These are phyloP conservation scores for Amborella trichopoda DNA, from an alignment of 164 flowering plant genomes.

Conservation along the genomic window DNA sequence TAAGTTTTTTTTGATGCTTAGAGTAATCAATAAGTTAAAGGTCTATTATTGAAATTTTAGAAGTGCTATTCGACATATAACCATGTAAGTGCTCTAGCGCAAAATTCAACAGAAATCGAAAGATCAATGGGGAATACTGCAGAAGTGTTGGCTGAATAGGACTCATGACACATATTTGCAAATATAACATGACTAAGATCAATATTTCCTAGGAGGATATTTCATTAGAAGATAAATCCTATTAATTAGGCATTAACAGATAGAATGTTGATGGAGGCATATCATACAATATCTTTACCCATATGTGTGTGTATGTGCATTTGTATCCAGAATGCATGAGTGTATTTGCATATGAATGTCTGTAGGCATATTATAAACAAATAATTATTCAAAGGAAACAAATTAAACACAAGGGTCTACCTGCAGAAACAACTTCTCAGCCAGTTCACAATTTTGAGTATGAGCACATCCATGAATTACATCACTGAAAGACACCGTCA, in stretches of 20 bases:
- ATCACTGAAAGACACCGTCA: conserved; percentile 59
- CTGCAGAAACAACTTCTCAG: conserved; percentile 62
- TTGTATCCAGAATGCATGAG: background rate
- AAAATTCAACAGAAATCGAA: too few species aligned
- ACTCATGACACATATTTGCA: too few species aligned
- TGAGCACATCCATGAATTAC: conserved; percentile 59
- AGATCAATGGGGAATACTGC: too few species aligned
- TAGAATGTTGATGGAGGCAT: background rate
- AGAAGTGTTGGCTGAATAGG: too few species aligned
- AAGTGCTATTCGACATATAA: too few species aligned
- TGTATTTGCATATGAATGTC: background rate
- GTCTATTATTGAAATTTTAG: too few species aligned
- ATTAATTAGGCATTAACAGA: background rate
- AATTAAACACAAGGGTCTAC: conserved; percentile 30
- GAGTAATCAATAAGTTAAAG: too few species aligned
- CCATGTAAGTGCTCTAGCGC: too few species aligned
- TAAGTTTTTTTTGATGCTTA: too few species aligned
- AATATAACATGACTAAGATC: too few species aligned
- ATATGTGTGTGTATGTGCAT: background rate
- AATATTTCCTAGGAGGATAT: too few species aligned
- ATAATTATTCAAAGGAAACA: too few species aligned
- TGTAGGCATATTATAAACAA: background rate
- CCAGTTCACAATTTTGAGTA: conserved; percentile 29
- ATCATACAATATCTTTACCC: background rate
- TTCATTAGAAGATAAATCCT: background rate